Evolutionary conservation across 768 basidiomycete species (phyloP).

Genomic region (Russula ochroleuca): DNA sequence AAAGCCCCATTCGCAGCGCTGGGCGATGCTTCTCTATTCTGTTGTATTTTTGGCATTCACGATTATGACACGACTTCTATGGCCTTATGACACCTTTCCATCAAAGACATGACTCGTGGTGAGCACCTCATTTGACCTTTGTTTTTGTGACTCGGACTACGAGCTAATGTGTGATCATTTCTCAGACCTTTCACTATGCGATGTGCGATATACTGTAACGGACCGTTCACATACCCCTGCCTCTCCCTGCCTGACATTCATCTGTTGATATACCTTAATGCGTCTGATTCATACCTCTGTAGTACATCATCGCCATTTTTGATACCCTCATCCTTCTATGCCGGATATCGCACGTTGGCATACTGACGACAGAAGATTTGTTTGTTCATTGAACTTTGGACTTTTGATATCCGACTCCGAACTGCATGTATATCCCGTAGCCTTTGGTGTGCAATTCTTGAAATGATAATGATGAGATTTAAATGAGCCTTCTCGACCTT

Average conservation of each 20-base stretch:
- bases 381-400: constrained; percentile 8
- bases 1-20: constrained; percentile 9
- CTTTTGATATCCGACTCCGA: constrained; percentile 12
- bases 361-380: constrained; percentile 17
- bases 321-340: constrained; percentile 15
- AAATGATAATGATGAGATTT: constrained; percentile 4
- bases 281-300: constrained; percentile 13
- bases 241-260: neutral
- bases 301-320: constrained; percentile 18
- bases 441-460: constrained; percentile 5
- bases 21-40: constrained; percentile 12
- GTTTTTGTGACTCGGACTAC: neutral
- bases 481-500: neutral
- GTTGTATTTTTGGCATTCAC: constrained; percentile 25
- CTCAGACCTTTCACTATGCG: constrained; percentile 12
- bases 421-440: constrained; percentile 20
- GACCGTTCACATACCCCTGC: constrained; percentile 6
- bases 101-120: constrained; percentile 7
- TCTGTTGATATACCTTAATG: constrained; percentile 21
- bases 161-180: constrained; percentile 1
- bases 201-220: constrained; percentile 23
- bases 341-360: constrained; percentile 16
- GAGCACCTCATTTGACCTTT: neutral
- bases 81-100: constrained; percentile 20
- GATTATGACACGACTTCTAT: constrained; percentile 23